phyloP scores from a whole-genome alignment of 1,139 yeast genomes.

The Arxiozyma telluris region DNA sequence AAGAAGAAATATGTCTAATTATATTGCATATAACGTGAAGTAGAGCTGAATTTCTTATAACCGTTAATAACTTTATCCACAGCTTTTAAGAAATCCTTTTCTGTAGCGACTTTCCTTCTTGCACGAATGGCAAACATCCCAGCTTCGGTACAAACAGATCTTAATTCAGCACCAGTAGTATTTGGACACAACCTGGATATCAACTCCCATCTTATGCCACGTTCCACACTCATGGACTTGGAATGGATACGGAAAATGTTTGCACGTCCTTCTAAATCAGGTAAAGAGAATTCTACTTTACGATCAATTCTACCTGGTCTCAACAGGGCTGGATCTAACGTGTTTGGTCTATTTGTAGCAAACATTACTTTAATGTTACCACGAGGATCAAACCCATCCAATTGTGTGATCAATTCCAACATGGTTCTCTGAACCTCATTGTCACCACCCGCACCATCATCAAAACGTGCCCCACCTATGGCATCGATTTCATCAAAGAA shows the following conservation, averaged over 20 bases:
- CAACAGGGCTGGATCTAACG: constrained; percentile 92
- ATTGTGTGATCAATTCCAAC: constrained; percentile 94
- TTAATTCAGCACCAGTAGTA: constrained; percentile 95
- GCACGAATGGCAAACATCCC: constrained; percentile 99
- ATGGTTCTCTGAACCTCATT: constrained; percentile 98
- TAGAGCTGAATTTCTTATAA: constrained; percentile 92
- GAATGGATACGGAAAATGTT: constrained; percentile 95
- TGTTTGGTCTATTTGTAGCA: constrained; percentile 96
- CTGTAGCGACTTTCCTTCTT: constrained; percentile 94
- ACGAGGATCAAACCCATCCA: constrained; percentile 97
- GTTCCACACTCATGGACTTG: constrained; percentile 93
- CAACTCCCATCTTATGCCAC: constrained; percentile 96
- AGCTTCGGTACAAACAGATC: constrained; percentile 95
- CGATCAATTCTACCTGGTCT: constrained; percentile 98
- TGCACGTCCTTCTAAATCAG: constrained; percentile 96
- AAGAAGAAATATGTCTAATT: constrained; percentile 35
- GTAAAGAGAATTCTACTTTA: constrained; percentile 91
- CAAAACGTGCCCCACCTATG: constrained; percentile 97
- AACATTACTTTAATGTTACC: constrained; percentile 98
- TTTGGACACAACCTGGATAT: constrained; percentile 95
- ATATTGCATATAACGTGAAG: constrained; percentile 97
- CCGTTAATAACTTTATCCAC: constrained; percentile 98
- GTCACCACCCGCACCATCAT: constrained; percentile 99
- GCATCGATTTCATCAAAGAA: constrained; percentile 95
- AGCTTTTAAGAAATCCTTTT: constrained; percentile 92